These are phyloP conservation scores for Plantago major DNA, from an alignment of 257 asterid species.

Conservation along the genomic window DNA sequence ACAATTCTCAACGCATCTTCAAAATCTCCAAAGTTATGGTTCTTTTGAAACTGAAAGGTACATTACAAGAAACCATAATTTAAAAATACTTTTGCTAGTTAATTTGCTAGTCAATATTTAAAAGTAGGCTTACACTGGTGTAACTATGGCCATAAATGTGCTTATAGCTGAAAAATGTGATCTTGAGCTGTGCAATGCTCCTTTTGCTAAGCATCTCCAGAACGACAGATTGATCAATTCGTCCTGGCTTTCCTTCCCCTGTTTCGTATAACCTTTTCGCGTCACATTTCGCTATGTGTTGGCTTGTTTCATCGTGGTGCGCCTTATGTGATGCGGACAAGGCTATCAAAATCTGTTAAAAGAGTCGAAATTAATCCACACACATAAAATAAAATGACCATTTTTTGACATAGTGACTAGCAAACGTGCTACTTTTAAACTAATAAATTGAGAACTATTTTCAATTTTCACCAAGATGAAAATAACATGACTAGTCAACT, in stretches of 20 bases:
- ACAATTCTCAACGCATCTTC: constrained; percentile 50
- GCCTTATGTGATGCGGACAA: constrained; percentile 76
- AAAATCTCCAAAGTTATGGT: constrained; percentile 43
- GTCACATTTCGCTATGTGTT: constrained; percentile 69
- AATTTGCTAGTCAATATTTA: neutral
- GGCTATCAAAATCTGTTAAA: constrained; percentile 53
- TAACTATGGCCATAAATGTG: constrained; percentile 69
- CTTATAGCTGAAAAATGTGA: constrained; percentile 46
- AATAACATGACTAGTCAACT: too few relatives aligned
- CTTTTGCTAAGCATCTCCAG: constrained; percentile 68
- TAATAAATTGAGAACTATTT: too few relatives aligned
- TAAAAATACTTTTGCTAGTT: neutral
- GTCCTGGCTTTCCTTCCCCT: constrained; percentile 56
- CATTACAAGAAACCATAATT: neutral
- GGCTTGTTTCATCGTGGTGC: constrained; percentile 52
- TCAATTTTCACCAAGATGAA: too few relatives aligned
- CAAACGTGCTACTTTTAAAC: too few relatives aligned
- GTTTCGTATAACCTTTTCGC: constrained; percentile 60
- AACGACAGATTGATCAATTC: constrained; percentile 59
- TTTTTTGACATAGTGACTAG: neutral
- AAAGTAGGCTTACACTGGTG: constrained; percentile 37
- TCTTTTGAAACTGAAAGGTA: constrained; percentile 43
- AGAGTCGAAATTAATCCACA: neutral
- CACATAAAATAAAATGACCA: neutral
- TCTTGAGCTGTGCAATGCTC: constrained; percentile 61